Percentiles rank a stretch among this genome's conserved stretches.
These are phyloP conservation scores for Fraxinus pennsylvanica DNA, from an alignment of 257 asterid genomes.

Conservation along the genomic window DNA sequence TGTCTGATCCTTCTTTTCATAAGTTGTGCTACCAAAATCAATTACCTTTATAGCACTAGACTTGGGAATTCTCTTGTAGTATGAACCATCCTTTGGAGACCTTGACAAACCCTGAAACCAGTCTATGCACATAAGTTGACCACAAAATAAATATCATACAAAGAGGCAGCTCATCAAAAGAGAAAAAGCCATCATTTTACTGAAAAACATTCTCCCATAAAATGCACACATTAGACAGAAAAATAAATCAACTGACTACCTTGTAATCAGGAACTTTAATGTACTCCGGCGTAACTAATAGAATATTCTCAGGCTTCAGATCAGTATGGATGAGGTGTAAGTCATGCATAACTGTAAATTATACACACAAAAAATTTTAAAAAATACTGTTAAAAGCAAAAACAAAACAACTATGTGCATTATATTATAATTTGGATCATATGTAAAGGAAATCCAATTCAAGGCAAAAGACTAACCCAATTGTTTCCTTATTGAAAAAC, in stretches of 20 bases:
- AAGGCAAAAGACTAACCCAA: not conserved
- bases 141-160: not conserved
- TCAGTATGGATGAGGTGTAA: constrained; percentile 54
- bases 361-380: not conserved
- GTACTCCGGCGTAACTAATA: constrained; percentile 45
- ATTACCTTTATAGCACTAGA: constrained; percentile 57
- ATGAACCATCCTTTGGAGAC: constrained; percentile 38
- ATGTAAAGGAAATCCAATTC: not conserved
- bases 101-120: constrained; percentile 37
- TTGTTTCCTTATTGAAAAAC: not conserved
- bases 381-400: not conserved
- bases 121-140: not conserved
- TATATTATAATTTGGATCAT: not conserved
- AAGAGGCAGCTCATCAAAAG: not conserved
- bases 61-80: constrained; percentile 44
- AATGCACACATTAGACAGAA: not conserved
- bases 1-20: constrained; percentile 39
- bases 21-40: constrained; percentile 58
- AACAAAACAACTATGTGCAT: not conserved
- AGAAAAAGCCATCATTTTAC: not conserved
- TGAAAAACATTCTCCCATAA: not conserved
- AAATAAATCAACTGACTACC: constrained; percentile 28
- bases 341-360: constrained; percentile 55
- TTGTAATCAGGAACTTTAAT: constrained; percentile 52
- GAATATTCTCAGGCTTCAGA: constrained; percentile 59